Conservation (phyloP, 257 asterid genomes). For the Cinchona pubescens region DNA sequence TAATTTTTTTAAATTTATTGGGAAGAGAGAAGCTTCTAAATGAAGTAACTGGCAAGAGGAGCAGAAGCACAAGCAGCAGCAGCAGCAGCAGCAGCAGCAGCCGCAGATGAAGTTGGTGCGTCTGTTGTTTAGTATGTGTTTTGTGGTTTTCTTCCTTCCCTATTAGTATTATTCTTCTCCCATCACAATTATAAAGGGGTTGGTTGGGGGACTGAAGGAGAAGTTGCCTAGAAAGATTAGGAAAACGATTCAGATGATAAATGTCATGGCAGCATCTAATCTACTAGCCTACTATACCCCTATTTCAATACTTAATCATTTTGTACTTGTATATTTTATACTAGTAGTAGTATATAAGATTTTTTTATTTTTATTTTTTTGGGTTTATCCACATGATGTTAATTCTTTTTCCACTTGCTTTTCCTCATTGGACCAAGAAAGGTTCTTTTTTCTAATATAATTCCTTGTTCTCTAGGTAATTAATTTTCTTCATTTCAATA, state of each 20-base stretch:
- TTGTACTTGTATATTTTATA: background rate
- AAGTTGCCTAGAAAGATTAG: slow-evolving; percentile 23
- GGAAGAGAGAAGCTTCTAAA: slow-evolving; percentile 21
- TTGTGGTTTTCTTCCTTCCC: slow-evolving; percentile 3
- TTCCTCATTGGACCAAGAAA: too few relatives aligned
- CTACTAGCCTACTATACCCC: too few relatives aligned
- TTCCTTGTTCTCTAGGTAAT: too few relatives aligned
- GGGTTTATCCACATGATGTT: too few relatives aligned
- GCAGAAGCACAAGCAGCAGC: too few relatives aligned
- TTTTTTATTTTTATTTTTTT: too few relatives aligned
- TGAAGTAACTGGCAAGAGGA: slow-evolving; percentile 24
- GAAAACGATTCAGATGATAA: background rate
- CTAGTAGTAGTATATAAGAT: too few relatives aligned
- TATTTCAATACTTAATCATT: too few relatives aligned
- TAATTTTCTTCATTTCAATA: too few relatives aligned
- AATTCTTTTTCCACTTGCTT: too few relatives aligned
- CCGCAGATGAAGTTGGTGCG: background rate
- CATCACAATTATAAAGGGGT: slow-evolving; percentile 13
- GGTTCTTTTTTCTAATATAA: too few relatives aligned
- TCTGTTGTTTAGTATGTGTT: background rate
- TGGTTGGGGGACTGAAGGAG: background rate
- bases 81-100: background rate
- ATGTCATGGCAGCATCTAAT: background rate
- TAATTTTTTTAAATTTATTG: too few relatives aligned
- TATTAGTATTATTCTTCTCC: background rate